phyloP scores from a whole-genome alignment of 345 rosid genomes.

The Laguncularia racemosa region DNA sequence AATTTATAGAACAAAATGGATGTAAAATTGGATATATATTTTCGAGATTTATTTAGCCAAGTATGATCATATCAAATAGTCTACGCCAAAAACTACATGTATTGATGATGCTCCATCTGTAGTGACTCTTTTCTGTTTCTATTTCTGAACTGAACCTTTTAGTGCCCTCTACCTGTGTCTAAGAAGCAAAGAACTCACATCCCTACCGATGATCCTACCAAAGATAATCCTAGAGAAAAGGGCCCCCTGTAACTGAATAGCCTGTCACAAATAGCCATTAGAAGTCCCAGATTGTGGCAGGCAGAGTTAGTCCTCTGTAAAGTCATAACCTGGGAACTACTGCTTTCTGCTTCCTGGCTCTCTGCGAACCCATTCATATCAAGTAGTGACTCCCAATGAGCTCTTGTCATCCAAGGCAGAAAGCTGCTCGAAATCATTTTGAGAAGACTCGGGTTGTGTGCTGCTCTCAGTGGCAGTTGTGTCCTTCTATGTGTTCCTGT shows the following conservation, averaged over 20 bases:
- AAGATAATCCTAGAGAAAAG: too few relatives aligned
- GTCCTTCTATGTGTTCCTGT: conserved; percentile 20
- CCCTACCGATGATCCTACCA: too few relatives aligned
- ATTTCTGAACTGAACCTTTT: too few relatives aligned
- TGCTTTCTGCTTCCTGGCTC: conserved; percentile 24
- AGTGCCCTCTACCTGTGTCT: too few relatives aligned
- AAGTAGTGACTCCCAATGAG: conserved; percentile 61
- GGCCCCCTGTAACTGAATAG: background rate
- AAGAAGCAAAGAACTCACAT: too few relatives aligned
- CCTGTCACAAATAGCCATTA: conserved; percentile 10
- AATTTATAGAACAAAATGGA: too few relatives aligned
- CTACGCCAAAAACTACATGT: too few relatives aligned
- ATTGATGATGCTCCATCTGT: too few relatives aligned
- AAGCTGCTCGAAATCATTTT: conserved; percentile 31
- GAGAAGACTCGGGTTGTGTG: conserved; percentile 21
- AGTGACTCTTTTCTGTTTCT: too few relatives aligned
- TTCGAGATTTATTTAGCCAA: too few relatives aligned
- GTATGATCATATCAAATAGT: too few relatives aligned
- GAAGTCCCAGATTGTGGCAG: conserved; percentile 72
- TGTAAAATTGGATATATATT: too few relatives aligned
- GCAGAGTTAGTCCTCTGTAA: conserved; percentile 47
- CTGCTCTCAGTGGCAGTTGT: conserved; percentile 18
- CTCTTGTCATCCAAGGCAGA: conserved; percentile 29
- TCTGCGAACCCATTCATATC: conserved; percentile 48
- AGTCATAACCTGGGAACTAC: conserved; percentile 40